Conservation (phyloP, 805 yeast species). For the Blastobotrys terrestris region DNA sequence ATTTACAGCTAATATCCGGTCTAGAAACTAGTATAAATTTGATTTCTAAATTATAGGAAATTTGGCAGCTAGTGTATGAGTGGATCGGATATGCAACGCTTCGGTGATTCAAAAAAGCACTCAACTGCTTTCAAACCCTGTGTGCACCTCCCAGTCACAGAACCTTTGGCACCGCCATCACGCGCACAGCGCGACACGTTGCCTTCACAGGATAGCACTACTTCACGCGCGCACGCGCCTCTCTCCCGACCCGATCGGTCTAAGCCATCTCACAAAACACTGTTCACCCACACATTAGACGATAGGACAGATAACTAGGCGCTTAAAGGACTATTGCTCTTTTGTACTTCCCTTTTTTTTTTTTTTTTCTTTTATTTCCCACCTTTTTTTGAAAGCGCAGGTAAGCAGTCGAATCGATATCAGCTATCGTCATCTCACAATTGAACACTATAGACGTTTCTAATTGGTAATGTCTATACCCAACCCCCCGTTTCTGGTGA, state of each 20-base stretch:
- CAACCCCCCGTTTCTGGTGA: constrained; percentile 54
- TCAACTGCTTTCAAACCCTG: no score
- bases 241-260: not conserved
- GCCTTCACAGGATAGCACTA: no score
- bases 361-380: not conserved
- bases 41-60: no score
- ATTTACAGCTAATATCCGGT: no score
- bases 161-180: not conserved
- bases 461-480: constrained; percentile 1
- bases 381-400: not conserved
- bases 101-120: no score
- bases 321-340: not conserved
- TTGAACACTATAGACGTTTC: not conserved
- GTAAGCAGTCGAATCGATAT: not conserved
- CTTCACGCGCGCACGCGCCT: not conserved
- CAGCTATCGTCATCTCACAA: not conserved
- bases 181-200: not conserved
- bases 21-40: no score
- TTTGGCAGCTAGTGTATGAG: no score
- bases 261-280: not conserved
- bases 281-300: not conserved
- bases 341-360: no score
- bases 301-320: not conserved
- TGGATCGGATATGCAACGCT: no score
- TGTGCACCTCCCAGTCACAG: no score